phyloP scores from a whole-genome alignment of 495 filamentous ascomycete genomes.

The Annulohypoxylon bovei region DNA sequence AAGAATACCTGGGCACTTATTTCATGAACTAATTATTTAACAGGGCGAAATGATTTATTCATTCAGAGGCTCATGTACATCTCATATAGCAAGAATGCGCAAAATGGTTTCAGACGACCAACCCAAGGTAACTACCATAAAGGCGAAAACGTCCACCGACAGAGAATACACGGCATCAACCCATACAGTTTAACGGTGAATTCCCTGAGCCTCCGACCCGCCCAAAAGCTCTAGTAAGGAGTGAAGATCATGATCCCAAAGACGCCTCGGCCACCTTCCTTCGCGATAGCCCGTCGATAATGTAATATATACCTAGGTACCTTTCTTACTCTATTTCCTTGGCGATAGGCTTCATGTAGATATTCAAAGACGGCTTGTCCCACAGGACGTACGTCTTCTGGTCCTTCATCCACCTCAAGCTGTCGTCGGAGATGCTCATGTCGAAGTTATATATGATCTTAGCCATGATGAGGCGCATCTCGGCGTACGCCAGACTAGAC shows the following conservation, averaged over 20 bases:
- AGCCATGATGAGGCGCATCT: constrained; percentile 61
- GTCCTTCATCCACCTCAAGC: constrained; percentile 44
- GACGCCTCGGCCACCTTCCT: neutral
- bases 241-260: neutral
- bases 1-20: too few relatives aligned
- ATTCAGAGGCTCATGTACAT: neutral
- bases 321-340: constrained; percentile 10
- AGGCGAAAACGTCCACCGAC: neutral
- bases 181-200: neutral
- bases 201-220: neutral
- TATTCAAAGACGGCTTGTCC: constrained; percentile 48
- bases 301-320: neutral
- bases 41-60: neutral
- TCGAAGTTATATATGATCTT: constrained; percentile 61
- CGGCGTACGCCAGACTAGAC: constrained; percentile 55
- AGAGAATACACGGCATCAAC: neutral
- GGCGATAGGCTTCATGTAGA: constrained; percentile 44
- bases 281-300: neutral
- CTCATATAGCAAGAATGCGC: too few relatives aligned
- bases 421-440: constrained; percentile 53
- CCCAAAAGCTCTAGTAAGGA: neutral
- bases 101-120: neutral
- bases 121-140: neutral
- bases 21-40: neutral
- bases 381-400: constrained; percentile 50